Percentiles rank a stretch among this genome's conserved stretches.
phyloP scores from a whole-genome alignment of 2,329 filamentous ascomycete genomes.

The Trematosphaeria pertusa region DNA sequence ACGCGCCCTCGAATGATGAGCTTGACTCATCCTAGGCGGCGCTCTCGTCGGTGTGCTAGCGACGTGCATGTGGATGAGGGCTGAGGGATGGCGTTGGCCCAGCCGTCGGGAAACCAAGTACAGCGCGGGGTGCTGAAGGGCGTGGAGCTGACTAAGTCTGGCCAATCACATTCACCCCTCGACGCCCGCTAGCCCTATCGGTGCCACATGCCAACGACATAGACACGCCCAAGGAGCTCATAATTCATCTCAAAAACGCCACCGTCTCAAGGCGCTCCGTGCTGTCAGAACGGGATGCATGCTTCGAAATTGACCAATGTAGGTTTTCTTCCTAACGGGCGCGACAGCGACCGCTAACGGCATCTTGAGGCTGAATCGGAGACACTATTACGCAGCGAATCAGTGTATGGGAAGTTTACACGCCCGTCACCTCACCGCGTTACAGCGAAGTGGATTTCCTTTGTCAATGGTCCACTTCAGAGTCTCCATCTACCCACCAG shows the following conservation, averaged over 20 bases:
- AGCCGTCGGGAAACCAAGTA: neutral
- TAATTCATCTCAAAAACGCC: neutral
- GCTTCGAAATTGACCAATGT: neutral
- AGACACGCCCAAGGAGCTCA: neutral
- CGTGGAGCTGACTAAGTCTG: neutral
- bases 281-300: neutral
- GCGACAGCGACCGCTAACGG: slow-evolving; percentile 8
- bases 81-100: slow-evolving; percentile 9
- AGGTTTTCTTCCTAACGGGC: neutral
- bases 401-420: slow-evolving; percentile 21
- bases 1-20: neutral
- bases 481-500: slow-evolving; percentile 3
- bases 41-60: neutral
- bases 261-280: neutral
- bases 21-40: slow-evolving; percentile 7
- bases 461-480: slow-evolving; percentile 31
- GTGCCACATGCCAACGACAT: neutral
- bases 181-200: neutral
- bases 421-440: slow-evolving; percentile 7
- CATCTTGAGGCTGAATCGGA: slow-evolving; percentile 12
- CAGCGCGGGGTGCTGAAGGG: neutral
- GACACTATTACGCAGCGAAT: slow-evolving; percentile 9
- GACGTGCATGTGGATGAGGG: slow-evolving; percentile 3
- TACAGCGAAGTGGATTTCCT: slow-evolving; percentile 25
- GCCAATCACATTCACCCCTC: neutral